phyloP scores from a whole-genome alignment of 306 rosid genomes.

The Mimosa bimucronata region DNA sequence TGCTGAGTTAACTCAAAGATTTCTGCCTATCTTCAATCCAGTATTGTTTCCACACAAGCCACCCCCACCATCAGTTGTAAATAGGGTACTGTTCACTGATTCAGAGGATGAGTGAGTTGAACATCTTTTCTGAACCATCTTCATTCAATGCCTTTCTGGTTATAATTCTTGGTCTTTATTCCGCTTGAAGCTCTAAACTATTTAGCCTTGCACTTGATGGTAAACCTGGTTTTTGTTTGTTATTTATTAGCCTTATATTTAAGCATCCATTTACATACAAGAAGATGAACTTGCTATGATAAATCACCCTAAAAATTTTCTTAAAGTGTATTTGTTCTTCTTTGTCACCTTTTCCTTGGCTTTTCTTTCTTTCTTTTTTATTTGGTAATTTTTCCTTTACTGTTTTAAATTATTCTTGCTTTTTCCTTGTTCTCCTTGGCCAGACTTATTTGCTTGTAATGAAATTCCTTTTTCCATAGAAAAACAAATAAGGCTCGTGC shows the following conservation, averaged over 20 bases:
- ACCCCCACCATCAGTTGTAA: slow-evolving; percentile 74
- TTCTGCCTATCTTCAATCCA: slow-evolving; percentile 78
- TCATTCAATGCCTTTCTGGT: slow-evolving; percentile 29
- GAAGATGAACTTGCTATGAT: background rate
- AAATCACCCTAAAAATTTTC: background rate
- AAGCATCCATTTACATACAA: background rate
- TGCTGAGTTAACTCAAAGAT: slow-evolving; percentile 67
- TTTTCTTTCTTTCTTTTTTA: background rate
- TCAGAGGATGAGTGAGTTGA: slow-evolving; percentile 94
- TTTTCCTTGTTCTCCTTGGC: background rate
- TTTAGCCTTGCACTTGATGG: slow-evolving; percentile 6
- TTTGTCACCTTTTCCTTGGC: background rate
- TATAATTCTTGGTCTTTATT: slow-evolving; percentile 26
- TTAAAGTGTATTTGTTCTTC: background rate
- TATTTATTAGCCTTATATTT: background rate
- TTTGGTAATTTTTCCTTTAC: background rate
- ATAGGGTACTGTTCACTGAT: slow-evolving; percentile 87
- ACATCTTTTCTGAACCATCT: slow-evolving; percentile 27
- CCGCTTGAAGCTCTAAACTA: background rate
- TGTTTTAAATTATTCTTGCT: slow-evolving; percentile 3
- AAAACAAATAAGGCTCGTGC: background rate
- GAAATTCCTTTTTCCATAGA: background rate
- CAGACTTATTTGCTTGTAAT: slow-evolving; percentile 4
- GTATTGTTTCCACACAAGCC: slow-evolving; percentile 89
- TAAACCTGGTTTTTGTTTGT: slow-evolving; percentile 4